phyloP scores from a whole-genome alignment of 352 stramenopile species.

The Globisporangium emineosum region DNA sequence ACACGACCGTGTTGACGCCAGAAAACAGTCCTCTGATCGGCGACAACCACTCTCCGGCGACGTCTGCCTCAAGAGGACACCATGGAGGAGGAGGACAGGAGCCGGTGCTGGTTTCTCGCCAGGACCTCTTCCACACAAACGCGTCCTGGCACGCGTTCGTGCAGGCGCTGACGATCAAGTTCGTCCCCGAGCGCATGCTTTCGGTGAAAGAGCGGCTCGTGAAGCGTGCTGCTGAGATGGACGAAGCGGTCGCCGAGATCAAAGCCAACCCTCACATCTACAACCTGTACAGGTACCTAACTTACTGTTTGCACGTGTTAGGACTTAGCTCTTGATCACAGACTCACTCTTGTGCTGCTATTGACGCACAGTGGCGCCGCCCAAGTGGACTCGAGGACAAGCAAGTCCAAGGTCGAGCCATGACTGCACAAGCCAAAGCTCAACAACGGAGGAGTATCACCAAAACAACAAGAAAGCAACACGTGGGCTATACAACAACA shows the following conservation, averaged over 20 bases:
- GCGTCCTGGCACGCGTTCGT: constrained; percentile 60
- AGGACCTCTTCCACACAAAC: constrained; percentile 36
- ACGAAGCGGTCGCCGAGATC: constrained; percentile 45
- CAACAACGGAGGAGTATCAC: too few species aligned
- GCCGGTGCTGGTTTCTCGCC: constrained; percentile 22
- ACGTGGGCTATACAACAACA: constrained; percentile 4
- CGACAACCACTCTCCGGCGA: constrained; percentile 4
- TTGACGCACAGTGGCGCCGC: constrained; percentile 10
- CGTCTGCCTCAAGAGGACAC: constrained; percentile 4
- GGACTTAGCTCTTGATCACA: neutral
- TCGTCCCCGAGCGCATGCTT: constrained; percentile 60
- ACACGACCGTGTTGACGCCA: constrained; percentile 33
- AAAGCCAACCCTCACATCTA: constrained; percentile 62
- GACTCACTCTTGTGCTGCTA: neutral
- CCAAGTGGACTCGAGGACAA: neutral
- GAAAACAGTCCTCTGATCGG: constrained; percentile 55
- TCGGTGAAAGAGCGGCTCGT: constrained; percentile 64
- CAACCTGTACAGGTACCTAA: constrained; percentile 55
- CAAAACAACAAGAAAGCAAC: neutral
- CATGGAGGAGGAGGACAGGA: neutral
- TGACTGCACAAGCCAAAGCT: too few species aligned
- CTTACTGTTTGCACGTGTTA: neutral
- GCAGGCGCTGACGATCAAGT: constrained; percentile 60
- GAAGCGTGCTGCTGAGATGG: constrained; percentile 39
- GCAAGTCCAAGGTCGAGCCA: constrained; percentile 5